Base-by-base conservation (phyloP, 192 early-diverging fungal genomes). In the Oehlia diaphana region DNA sequence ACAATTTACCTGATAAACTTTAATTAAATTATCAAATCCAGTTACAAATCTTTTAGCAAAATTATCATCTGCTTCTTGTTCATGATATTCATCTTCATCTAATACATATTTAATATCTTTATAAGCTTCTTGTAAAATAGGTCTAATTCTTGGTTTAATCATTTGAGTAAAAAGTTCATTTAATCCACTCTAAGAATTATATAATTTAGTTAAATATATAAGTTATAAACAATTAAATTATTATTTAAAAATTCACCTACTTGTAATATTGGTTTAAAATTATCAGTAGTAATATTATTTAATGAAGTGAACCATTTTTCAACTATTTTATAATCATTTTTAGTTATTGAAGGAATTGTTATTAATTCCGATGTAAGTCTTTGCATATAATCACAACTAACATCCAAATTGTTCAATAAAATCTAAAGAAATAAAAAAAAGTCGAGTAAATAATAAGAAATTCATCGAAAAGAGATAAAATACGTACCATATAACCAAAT, bases 11-110 rank as follows among this genome's bases (percentile, higher is more conserved):
- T 92, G 86, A 77, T 89, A 94, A 9, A 86, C 78, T 39, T 84
- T 82, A 64, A 92, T 78, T 26, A 95, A 63, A 28, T 77, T 83
- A 49, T 87, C 83, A 62, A 98, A 90, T 53, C 92, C 92, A n/a
- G 87, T 74, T 16, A 89, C 81, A 79, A 98, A 96, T 35, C 95
- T 89, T 77, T 95, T 92, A 9, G 93, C 88, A 86, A 98, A 97
- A 53, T 88, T 79, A 69, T 95, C 95, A 78, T 94, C 92, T 63
- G 90, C 86, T 63, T 93, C 92, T 37, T 90, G 87, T 65, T 94
- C 93, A 50, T 91, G 90, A 79, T 96, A 98, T 83, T 99, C 97
- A 64, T 98, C 95, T 65, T 97, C 96, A 23, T 91, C 90, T 21
- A 98, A 87, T 4, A 94, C 92, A 78, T 99, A 99, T 78, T 94